Percentiles rank a stretch among this genome's conserved stretches.
These are phyloP conservation scores for Suillus clintonianus DNA, from an alignment of 768 basidiomycete species.

Conservation along the genomic window DNA sequence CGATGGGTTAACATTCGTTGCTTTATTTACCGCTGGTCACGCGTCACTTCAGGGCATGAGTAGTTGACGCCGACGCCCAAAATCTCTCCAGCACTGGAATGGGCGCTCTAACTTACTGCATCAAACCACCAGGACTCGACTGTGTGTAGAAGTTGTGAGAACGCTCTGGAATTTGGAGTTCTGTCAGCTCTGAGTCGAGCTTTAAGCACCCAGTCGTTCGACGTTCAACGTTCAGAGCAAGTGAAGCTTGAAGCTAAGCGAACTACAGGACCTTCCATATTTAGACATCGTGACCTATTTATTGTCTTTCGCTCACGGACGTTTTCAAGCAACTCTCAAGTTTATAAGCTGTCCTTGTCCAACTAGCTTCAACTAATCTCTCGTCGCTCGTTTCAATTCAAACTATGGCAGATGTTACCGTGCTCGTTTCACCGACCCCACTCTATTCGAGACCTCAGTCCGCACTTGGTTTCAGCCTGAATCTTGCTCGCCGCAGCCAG, in stretches of 20 bases:
- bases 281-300: neutral
- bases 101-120: no score
- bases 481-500: conserved; percentile 30
- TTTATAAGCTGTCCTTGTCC: neutral
- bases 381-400: conserved; percentile 2
- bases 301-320: neutral
- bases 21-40: no score
- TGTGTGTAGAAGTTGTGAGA: no score
- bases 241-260: neutral
- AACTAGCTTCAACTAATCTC: neutral
- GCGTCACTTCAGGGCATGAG: no score
- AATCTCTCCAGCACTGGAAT: no score
- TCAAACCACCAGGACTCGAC: no score
- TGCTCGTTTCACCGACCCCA: conserved; percentile 34
- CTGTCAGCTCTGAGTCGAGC: no score
- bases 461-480: conserved; percentile 25
- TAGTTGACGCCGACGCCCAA: no score
- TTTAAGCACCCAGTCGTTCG: neutral
- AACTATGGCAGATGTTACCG: conserved; percentile 33
- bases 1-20: no score
- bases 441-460: conserved; percentile 20
- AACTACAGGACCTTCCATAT: conserved; percentile 1
- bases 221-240: neutral
- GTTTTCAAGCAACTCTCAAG: neutral
- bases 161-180: no score